phyloP scores from a whole-genome alignment of 1,139 yeast genomes.

The Hemisphaericaspora lyxosophila region DNA sequence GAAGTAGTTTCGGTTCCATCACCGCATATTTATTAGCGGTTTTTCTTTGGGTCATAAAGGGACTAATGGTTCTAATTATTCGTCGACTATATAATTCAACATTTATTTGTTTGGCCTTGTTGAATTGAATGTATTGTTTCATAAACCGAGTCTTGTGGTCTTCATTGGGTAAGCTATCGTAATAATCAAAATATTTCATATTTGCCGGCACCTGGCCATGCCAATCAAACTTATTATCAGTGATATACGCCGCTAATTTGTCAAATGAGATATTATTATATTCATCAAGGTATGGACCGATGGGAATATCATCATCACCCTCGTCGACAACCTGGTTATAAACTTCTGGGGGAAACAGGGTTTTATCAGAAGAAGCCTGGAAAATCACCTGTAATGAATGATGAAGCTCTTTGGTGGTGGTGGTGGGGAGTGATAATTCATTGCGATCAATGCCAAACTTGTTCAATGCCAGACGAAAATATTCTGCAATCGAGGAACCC shows the following conservation, averaged over 20 bases:
- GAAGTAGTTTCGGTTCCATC: not conserved
- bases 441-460: conserved; percentile 5
- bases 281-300: conserved; percentile 18
- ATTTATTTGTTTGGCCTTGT: conserved; percentile 23
- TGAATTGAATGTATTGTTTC: conserved; percentile 25
- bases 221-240: conserved; percentile 11
- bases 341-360: not conserved
- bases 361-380: not conserved
- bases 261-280: conserved; percentile 22
- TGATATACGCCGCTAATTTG: conserved; percentile 24
- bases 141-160: conserved; percentile 19
- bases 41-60: not conserved
- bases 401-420: conserved; percentile 5
- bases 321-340: too few relatives aligned
- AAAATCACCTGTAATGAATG: conserved; percentile 6
- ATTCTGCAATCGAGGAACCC: conserved; percentile 9
- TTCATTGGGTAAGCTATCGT: conserved; percentile 6
- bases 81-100: conserved; percentile 20
- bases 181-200: conserved; percentile 6
- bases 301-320: too few relatives aligned
- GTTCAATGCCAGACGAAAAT: conserved; percentile 5
- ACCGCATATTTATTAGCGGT: not conserved
- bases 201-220: conserved; percentile 6
- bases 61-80: conserved; percentile 7
- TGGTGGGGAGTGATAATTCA: conserved; percentile 2